Percentiles rank a stretch among this genome's conserved stretches.
Conservation (phyloP, 345 rosid genomes). For the Gossypium sturtianum region DNA sequence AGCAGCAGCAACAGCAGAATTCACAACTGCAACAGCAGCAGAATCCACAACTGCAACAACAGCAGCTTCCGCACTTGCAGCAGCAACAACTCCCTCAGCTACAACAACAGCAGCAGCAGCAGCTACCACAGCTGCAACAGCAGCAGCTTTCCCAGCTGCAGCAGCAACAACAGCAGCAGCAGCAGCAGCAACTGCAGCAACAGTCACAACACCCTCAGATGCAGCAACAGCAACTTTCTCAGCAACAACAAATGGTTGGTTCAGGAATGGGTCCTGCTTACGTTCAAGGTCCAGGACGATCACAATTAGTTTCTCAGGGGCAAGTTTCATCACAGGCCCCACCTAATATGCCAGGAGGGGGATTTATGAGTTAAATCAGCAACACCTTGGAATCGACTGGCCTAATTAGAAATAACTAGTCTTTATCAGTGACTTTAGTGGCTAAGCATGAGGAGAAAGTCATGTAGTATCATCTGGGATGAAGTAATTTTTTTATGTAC, state of each 20-base stretch:
- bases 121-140: conserved; percentile 23
- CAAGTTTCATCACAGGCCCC: conserved; percentile 70
- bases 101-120: conserved; percentile 10
- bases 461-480: background rate
- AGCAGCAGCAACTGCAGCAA: conserved; percentile 18
- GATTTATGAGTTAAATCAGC: conserved; percentile 38
- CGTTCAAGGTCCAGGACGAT: conserved; percentile 58
- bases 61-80: conserved; percentile 27
- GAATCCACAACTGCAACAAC: conserved; percentile 24
- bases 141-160: conserved; percentile 26
- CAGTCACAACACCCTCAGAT: conserved; percentile 22
- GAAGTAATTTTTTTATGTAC: background rate
- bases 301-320: conserved; percentile 57
- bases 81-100: conserved; percentile 27
- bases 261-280: conserved; percentile 71
- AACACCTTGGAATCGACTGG: background rate
- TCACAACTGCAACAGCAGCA: background rate
- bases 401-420: background rate
- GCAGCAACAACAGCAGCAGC: conserved; percentile 25
- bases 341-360: conserved; percentile 66
- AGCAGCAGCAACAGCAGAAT: conserved; percentile 31
- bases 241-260: conserved; percentile 70
- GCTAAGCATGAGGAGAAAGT: background rate
- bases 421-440: background rate
- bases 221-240: conserved; percentile 34